These are phyloP conservation scores for Westerdykella aurantiaca DNA, from an alignment of 2,329 filamentous ascomycete genomes.

Conservation along the genomic window DNA sequence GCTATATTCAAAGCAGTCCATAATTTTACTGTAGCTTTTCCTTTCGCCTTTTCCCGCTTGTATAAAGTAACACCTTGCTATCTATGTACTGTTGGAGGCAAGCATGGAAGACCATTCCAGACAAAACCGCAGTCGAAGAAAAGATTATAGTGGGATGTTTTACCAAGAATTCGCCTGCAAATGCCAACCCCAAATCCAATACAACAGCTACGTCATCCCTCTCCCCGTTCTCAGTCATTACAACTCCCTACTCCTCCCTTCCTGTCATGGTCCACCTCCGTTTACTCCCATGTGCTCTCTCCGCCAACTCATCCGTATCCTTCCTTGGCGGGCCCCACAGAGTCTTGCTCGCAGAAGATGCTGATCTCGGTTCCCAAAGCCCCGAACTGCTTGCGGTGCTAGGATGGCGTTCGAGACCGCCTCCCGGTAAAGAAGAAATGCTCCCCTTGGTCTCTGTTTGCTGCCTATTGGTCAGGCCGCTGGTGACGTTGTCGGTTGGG, in stretches of 20 bases:
- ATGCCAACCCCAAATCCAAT: too few species aligned
- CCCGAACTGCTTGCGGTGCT: slow-evolving; percentile 8
- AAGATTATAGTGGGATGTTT: too few species aligned
- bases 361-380: slow-evolving; percentile 23
- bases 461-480: slow-evolving; percentile 3
- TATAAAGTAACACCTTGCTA: too few species aligned
- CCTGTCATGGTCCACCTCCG: slow-evolving; percentile 42
- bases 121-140: too few species aligned
- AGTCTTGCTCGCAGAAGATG: slow-evolving; percentile 9
- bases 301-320: slow-evolving; percentile 26
- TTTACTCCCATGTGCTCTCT: slow-evolving; percentile 37
- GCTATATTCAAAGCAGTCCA: too few species aligned
- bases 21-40: too few species aligned
- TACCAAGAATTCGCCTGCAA: too few species aligned
- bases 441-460: slow-evolving; percentile 6
- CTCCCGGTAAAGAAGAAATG: slow-evolving; percentile 12
- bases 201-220: too few species aligned
- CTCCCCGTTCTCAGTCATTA: not conserved
- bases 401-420: slow-evolving; percentile 25
- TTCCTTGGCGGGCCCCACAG: slow-evolving; percentile 41
- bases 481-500: too few species aligned
- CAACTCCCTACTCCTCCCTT: slow-evolving; percentile 15
- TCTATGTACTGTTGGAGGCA: too few species aligned
- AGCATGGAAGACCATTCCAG: too few species aligned
- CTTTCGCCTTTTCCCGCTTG: too few species aligned